These are phyloP conservation scores for Coemansia sp. DNA, from an alignment of 192 early-diverging fungal genomes.

Conservation along the genomic window DNA sequence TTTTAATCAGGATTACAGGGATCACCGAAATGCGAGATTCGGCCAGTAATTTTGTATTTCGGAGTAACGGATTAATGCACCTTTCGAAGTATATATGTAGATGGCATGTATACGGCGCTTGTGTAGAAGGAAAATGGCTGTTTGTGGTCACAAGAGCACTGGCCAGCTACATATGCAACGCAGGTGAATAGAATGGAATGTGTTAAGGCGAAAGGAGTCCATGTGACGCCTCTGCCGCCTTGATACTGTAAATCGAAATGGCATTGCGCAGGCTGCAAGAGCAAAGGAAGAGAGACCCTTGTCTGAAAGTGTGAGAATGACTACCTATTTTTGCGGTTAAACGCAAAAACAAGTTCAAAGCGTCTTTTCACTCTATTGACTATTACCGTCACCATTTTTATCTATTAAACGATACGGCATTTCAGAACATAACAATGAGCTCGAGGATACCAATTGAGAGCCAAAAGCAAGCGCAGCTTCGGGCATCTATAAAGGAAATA, in stretches of 20 bases:
- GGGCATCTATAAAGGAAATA: conserved; percentile 23
- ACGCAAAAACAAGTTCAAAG: background rate
- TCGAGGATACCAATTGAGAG: background rate
- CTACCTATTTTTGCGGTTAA: background rate
- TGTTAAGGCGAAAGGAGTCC: background rate
- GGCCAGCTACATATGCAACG: background rate
- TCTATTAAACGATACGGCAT: background rate
- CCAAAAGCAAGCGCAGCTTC: conserved; percentile 12
- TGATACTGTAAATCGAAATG: background rate
- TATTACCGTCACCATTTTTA: background rate
- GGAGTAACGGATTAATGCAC: too few relatives aligned
- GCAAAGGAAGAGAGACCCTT: background rate
- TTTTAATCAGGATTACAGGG: too few relatives aligned
- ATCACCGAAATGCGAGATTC: too few relatives aligned
- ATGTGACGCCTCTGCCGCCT: conserved; percentile 1
- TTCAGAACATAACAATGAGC: background rate
- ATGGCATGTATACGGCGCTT: too few relatives aligned
- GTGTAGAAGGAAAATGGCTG: too few relatives aligned
- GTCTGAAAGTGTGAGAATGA: background rate
- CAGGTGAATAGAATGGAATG: background rate
- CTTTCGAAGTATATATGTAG: too few relatives aligned
- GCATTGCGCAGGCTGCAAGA: too few relatives aligned
- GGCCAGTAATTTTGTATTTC: too few relatives aligned
- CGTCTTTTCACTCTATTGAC: background rate
- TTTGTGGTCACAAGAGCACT: background rate